Base-by-base conservation (phyloP, 139 green algal genomes). In the Coccomyxa sp. region DNA sequence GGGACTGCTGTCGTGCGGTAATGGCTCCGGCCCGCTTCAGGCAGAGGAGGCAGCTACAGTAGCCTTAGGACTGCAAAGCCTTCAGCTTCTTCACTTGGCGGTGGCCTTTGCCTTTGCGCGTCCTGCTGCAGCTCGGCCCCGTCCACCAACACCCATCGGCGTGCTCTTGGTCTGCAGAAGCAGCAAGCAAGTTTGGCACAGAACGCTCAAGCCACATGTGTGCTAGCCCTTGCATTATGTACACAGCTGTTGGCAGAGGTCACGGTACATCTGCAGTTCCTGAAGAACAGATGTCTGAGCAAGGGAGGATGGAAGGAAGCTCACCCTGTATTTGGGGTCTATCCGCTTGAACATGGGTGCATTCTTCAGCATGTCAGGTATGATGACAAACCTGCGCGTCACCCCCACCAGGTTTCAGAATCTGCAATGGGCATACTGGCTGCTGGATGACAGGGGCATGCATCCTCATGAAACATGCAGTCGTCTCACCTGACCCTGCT, bases 361-460 rank as follows among this genome's bases (percentile, higher is more conserved):
- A 80, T 99, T 99, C 78, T 98, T 99, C n/a, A 99, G 86, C 96
- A 99, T 99, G 80, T 99, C 97, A 34, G 97, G 97, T 31, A 99
- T 92, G 39, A 99, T 94, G 10, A 99, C 82, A 75, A 98, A 96
- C 8, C 96, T 83, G 74, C 38, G 39, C n/a, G n/a, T n/a, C n/a
- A n/a, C 50, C 14, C 50, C 14, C 14, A n/a, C 14, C 50, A n/a
- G 50, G 50, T 18, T 64, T 12, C 34, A 71, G 64, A 29, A 12
- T 12, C 64, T 12, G 16, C 16, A 71, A 71, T 36, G n/a, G n/a
- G n/a, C n/a, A n/a, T n/a, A 71, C 16, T 12, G 64, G 24, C 31
- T 71, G 16, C 34, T 37, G 50, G 14, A 64, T 64, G 14, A n/a
- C 50, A 14, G 18, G 50, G 18, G 50, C 50, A 64, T 64, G 50